These are phyloP conservation scores for Neopestalotiopsis sp. DNA, from an alignment of 2,329 filamentous ascomycete genomes.

Conservation along the genomic window DNA sequence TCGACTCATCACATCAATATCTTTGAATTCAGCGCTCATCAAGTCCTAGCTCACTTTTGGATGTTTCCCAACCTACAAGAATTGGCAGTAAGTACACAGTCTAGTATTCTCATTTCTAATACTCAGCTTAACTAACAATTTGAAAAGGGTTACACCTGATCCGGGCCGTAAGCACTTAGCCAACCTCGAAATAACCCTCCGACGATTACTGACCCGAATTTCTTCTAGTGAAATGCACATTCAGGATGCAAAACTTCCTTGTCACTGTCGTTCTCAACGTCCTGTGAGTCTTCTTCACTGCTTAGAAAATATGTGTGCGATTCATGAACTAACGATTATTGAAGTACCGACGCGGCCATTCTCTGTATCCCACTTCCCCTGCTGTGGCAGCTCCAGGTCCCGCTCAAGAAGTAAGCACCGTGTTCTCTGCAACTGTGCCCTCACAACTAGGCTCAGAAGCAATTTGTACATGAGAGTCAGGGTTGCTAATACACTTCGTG, in stretches of 20 bases:
- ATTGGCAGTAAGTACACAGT: slow-evolving; percentile 16
- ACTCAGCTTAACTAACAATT: background rate
- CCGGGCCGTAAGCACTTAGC: slow-evolving; percentile 14
- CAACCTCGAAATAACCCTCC: slow-evolving; percentile 7
- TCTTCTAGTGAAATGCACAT: slow-evolving; percentile 23
- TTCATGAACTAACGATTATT: background rate
- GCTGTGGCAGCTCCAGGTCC: slow-evolving; percentile 19
- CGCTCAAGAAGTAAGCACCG: slow-evolving; percentile 17
- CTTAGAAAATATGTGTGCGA: background rate
- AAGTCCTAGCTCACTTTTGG: slow-evolving; percentile 17
- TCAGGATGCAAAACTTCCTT: slow-evolving; percentile 28
- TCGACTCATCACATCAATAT: no score
- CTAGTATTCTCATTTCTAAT: background rate
- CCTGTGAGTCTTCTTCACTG: slow-evolving; percentile 8
- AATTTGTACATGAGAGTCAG: background rate
- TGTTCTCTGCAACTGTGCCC: background rate
- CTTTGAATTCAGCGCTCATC: background rate
- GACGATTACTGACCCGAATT: background rate
- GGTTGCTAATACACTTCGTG: background rate
- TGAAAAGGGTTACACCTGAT: slow-evolving; percentile 16
- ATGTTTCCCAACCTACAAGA: slow-evolving; percentile 17
- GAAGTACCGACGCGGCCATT: slow-evolving; percentile 17
- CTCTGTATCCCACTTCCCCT: slow-evolving; percentile 20
- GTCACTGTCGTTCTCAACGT: slow-evolving; percentile 27
- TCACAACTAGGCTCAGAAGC: background rate